Evolutionary conservation across 306 rosid genomes (phyloP).

Genomic region (Mucuna pruriens): DNA sequence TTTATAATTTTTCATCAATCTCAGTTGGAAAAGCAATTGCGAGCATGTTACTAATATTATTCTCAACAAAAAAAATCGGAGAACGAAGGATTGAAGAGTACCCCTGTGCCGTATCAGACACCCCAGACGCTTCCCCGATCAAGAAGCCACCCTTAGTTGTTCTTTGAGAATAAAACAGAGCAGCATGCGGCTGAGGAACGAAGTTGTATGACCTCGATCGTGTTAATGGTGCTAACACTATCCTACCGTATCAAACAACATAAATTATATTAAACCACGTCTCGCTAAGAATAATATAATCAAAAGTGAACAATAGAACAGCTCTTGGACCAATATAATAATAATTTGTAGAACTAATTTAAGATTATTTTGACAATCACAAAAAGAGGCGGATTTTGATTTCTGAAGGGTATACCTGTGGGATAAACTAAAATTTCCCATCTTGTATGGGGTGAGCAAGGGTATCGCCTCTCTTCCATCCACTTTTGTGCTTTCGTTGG

Average conservation of each 20-base stretch:
- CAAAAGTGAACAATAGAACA: background rate
- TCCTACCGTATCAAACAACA: conserved; percentile 4
- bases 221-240: conserved; percentile 50
- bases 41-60: no score
- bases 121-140: conserved; percentile 56
- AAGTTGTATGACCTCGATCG: conserved; percentile 50
- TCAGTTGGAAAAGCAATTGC: no score
- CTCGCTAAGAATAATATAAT: background rate
- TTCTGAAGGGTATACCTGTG: background rate
- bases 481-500: no score
- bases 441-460: background rate
- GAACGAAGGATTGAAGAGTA: background rate
- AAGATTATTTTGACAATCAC: background rate
- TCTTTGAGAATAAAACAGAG: conserved; percentile 53
- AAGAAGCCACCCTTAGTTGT: conserved; percentile 52
- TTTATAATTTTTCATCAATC: no score
- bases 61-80: no score
- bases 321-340: no score
- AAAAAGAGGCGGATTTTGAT: background rate
- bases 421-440: background rate
- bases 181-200: conserved; percentile 54
- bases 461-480: background rate
- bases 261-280: background rate
- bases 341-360: no score
- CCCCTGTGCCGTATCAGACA: conserved; percentile 59